Base-by-base conservation (phyloP, 2,329 filamentous ascomycete genomes). In the Aspergillus latus region DNA sequence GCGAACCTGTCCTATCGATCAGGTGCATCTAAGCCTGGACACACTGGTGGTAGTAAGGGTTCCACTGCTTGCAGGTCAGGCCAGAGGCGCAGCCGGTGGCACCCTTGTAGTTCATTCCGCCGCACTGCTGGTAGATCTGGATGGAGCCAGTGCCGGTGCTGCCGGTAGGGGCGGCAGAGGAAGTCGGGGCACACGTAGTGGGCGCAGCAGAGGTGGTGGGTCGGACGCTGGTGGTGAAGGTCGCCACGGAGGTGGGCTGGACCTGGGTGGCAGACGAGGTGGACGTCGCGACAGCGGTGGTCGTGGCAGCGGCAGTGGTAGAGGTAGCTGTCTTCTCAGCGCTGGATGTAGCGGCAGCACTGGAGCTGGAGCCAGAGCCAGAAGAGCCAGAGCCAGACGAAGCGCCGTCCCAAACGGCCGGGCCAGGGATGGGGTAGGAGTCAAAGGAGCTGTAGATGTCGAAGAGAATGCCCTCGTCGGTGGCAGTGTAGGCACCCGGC, bases 21-120 rank as follows among this genome's bases (percentile, higher is more conserved):
- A 21, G 21, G 21, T 21, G 21, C 21, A 21, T 21, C 26, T 59
- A 61, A 10, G 52, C 52, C 37, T 45, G 16, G 21, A 63, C 7
- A 15, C 62, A 64, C 59, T 64, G 62, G 58, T 56, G 54, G 58
- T 64, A 64, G 59, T 58, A 64, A 34, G 58, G 56, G 61, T 64
- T 64, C 58, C 56, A 63, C 52, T 62, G 15, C 54, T 62, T 58
- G 61, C 62, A 64, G 28, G 49, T 47, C 8, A 62, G 52, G n/a
- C 61, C 61, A 10, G 30, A 30, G 15, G 57, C 62, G 16, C 62
- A 64, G 37, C 44, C 29, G 5, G 49, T 52, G 32, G 56, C n/a
- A 5, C 59, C 59, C 26, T 52, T 50, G 58, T 52, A 58, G 58
- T 52, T 54, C 9, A 59, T 28, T 7, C 62, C 62, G 46, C 62